A percentile compares a stretch with the other conserved stretches of the same genome.
These are phyloP conservation scores for Cercospora nicotianae DNA, from an alignment of 2,329 filamentous ascomycete genomes.

Conservation along the genomic window DNA sequence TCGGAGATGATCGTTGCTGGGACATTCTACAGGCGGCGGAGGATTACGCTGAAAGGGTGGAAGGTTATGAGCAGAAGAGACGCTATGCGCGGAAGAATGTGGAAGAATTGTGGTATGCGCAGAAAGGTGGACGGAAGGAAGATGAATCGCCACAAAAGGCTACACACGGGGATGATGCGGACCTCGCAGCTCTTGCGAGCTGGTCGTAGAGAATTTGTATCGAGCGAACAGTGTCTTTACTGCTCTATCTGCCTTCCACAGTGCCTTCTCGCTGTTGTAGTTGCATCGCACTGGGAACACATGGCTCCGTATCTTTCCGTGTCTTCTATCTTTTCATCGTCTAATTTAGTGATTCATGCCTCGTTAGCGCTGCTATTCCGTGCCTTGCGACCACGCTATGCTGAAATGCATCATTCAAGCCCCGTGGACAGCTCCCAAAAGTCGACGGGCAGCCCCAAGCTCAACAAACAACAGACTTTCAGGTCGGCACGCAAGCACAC, in stretches of 20 bases:
- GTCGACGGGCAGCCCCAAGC: not conserved
- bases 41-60: slow-evolving; percentile 30
- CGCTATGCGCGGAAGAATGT: slow-evolving; percentile 30
- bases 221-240: not conserved
- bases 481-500: not conserved
- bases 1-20: slow-evolving; percentile 37
- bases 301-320: not conserved
- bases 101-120: slow-evolving; percentile 28
- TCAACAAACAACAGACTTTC: not conserved
- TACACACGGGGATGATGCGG: not conserved
- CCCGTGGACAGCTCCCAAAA: not conserved
- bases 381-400: not conserved
- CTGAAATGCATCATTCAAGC: not conserved
- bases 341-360: not conserved
- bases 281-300: not conserved
- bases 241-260: not conserved
- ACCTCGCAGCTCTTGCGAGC: not conserved
- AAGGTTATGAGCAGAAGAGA: slow-evolving; percentile 34
- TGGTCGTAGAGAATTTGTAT: not conserved
- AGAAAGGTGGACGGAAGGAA: not conserved
- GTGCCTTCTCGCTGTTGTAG: not conserved
- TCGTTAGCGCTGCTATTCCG: not conserved
- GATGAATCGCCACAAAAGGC: not conserved
- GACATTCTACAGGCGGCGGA: slow-evolving; percentile 38
- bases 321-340: not conserved